These are phyloP conservation scores for Anisodus tanguticus DNA, from an alignment of 257 asterid genomes.

Conservation along the genomic window DNA sequence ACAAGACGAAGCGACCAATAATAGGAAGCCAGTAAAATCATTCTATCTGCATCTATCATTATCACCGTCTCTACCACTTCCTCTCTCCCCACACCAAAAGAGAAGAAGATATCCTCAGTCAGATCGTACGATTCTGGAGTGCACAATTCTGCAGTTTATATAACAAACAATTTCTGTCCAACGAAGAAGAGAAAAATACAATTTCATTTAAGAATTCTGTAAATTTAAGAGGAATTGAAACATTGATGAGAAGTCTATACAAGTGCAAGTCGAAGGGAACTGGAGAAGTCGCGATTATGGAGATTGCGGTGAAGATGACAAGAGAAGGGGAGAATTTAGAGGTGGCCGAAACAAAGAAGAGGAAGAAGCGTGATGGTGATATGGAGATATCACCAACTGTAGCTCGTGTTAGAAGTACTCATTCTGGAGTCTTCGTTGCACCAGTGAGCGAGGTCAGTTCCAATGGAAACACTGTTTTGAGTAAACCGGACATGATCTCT, in stretches of 20 bases:
- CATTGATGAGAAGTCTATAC: not conserved
- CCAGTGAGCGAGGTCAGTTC: not conserved
- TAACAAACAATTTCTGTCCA: not conserved
- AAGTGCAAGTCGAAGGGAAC: slow-evolving; percentile 40
- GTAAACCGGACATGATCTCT: not conserved
- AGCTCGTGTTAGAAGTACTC: slow-evolving; percentile 39
- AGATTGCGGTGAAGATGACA: slow-evolving; percentile 28
- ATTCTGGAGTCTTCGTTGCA: slow-evolving; percentile 5
- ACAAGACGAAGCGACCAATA: slow-evolving; percentile 27
- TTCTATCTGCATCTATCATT: slow-evolving; percentile 31
- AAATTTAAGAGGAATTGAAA: not conserved
- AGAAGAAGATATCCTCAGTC: slow-evolving; percentile 42
- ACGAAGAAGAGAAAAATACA: not conserved
- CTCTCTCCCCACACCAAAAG: slow-evolving; percentile 42
- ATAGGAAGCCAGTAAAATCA: not conserved
- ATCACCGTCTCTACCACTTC: slow-evolving; percentile 37
- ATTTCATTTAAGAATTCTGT: not conserved
- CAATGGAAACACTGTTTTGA: slow-evolving; percentile 22
- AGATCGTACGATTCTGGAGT: slow-evolving; percentile 32
- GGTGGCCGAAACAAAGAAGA: slow-evolving; percentile 39
- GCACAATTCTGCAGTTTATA: slow-evolving; percentile 33
- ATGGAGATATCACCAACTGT: slow-evolving; percentile 35
- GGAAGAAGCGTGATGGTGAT: slow-evolving; percentile 46
- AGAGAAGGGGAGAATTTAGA: no score
- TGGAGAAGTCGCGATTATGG: slow-evolving; percentile 33